Conservation (phyloP, 2,329 filamentous ascomycete genomes). For the Penicillium brasilianum region DNA sequence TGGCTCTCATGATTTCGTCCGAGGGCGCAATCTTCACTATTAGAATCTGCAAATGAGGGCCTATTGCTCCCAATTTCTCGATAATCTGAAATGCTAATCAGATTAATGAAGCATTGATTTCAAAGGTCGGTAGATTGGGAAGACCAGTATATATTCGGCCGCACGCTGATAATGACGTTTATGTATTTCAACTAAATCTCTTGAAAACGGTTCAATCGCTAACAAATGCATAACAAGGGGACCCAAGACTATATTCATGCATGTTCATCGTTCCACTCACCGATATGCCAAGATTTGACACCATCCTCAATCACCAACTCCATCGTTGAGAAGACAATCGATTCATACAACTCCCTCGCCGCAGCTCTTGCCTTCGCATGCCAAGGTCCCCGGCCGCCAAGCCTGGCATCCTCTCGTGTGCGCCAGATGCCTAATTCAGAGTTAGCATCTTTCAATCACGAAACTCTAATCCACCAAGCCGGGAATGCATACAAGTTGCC, state of each 20-base stretch:
- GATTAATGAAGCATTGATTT: neutral
- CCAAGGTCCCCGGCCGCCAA: constrained; percentile 63
- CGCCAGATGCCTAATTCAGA: constrained; percentile 66
- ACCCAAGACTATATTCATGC: constrained; percentile 16
- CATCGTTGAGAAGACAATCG: constrained; percentile 70
- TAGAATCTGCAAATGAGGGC: neutral
- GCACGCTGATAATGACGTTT: neutral
- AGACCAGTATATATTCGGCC: neutral
- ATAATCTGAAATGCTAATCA: neutral
- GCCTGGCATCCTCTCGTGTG: constrained; percentile 64
- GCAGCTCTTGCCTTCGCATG: constrained; percentile 59
- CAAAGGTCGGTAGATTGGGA: neutral
- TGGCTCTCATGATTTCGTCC: neutral
- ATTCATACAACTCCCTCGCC: constrained; percentile 58
- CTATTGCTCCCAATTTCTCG: neutral
- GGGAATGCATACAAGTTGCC: constrained; percentile 69
- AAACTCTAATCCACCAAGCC: neutral
- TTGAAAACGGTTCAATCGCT: constrained; percentile 19
- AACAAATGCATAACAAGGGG: constrained; percentile 47
- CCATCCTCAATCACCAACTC: constrained; percentile 70
- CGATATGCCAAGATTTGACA: constrained; percentile 66
- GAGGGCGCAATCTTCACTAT: neutral
- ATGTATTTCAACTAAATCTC: neutral
- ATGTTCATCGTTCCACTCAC: constrained; percentile 56
- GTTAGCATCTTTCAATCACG: neutral